Evolutionary conservation across 2,329 filamentous ascomycete genomes (phyloP), one percentile per base, ranked within the genome.

Genomic region (Fusarium sp.): DNA sequence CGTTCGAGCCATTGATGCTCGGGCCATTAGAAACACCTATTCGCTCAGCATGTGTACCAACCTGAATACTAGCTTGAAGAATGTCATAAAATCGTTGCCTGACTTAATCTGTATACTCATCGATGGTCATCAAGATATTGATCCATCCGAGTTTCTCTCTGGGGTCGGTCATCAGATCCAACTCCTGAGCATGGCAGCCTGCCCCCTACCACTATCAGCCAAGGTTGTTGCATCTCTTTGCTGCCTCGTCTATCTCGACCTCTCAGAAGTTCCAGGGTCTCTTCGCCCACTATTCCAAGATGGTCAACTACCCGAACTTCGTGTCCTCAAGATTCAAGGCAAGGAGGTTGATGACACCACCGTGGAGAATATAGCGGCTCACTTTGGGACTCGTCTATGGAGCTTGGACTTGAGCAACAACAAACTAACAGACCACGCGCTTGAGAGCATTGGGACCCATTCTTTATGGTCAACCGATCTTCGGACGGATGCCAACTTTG

Each of bases 371-470:
- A 55, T 75, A 1, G 39, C 64, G 40, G 73, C 5, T 63, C 82
- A 39, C 69, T 85, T 71, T 66, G 72, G 58, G 64, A 73, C 7
- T 13, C 81, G 79, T 27, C 73, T 89, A 13, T 89, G 87, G 87
- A 87, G 87, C 67, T 71, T 89, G 6, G 86, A 90, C 63, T 48
- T 89, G 1, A 78, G 80, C 36, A 52, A 80, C 8, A 90, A 90
- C 66, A 80, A 78, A 13, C 71, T 90, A 11, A 83, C 81, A 0
- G 86, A 89, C 67, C 67, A 36, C 4, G 67, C 77, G 5, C 69
- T 87, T 13, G 71, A 77, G 10, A 42, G 29, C 5, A 40, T 79
- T 6, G 61, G 74, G 8, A 41, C 73, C 8, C 64, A 68, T 18
- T 81, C 78, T 61, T 77, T 83, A 14, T 73, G 74, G 5, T 48